Evolutionary conservation across 2,329 filamentous ascomycete species (phyloP).

Genomic region (Didymella exigua): DNA sequence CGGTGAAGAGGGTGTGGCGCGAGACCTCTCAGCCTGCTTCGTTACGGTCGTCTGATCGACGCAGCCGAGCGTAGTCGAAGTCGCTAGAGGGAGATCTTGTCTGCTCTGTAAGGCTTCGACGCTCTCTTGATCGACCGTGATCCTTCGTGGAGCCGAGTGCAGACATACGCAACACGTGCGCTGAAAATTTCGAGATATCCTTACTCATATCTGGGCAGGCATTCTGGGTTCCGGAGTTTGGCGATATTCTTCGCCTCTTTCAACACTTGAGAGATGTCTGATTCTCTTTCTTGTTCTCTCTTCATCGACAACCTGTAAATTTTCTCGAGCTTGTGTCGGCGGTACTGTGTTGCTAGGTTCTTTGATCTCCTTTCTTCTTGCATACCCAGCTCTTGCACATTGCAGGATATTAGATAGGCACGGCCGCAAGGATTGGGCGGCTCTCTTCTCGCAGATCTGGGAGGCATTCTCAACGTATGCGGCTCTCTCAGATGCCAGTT

Average conservation of each 20-base stretch:
- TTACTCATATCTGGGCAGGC: neutral
- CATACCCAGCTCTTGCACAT: conserved; percentile 5
- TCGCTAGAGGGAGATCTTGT: neutral
- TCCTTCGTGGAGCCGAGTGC: neutral
- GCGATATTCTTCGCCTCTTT: neutral
- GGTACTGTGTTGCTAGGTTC: neutral
- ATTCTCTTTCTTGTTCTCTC: neutral
- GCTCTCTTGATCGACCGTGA: neutral
- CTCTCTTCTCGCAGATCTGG: neutral
- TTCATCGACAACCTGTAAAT: neutral
- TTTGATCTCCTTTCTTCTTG: conserved; percentile 5
- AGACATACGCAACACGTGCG: neutral
- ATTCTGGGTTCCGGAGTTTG: neutral
- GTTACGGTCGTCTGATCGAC: neutral
- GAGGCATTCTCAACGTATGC: neutral
- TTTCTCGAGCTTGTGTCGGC: neutral
- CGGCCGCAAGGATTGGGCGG: conserved; percentile 2
- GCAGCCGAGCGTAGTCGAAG: neutral
- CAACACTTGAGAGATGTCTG: neutral
- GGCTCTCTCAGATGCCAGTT: neutral
- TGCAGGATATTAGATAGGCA: conserved; percentile 7
- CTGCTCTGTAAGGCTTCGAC: neutral
- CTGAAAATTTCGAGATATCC: neutral
- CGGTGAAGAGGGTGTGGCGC: conserved; percentile 67
- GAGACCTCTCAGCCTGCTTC: conserved; percentile 41